Conservation (phyloP, 1,284 basidiomycete species). For the Athelia psychrophila region DNA sequence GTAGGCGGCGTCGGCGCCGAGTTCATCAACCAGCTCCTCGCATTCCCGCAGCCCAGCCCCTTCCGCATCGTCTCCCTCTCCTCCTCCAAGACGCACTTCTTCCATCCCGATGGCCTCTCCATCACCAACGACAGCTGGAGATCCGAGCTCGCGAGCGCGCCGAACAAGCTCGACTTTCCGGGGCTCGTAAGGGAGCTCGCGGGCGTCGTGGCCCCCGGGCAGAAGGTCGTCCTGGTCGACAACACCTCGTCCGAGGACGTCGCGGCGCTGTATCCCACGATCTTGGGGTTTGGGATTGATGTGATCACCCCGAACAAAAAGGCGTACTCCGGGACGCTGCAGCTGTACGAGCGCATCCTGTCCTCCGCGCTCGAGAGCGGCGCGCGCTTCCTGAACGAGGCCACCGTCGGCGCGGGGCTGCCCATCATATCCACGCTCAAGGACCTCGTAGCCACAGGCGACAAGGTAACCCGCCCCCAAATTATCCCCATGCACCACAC, state of each 20-base stretch:
- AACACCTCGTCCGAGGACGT: conserved; percentile 90
- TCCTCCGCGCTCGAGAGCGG: conserved; percentile 52
- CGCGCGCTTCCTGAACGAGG: conserved; percentile 82
- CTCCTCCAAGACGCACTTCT: conserved; percentile 69
- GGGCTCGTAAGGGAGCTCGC: conserved; percentile 45
- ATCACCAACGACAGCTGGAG: conserved; percentile 43
- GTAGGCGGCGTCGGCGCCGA: conserved; percentile 88
- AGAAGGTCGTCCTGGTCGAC: conserved; percentile 84
- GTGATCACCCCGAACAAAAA: conserved; percentile 99
- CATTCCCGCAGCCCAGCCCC: conserved; percentile 56
- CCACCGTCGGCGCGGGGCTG: conserved; percentile 94
- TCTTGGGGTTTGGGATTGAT: conserved; percentile 79
- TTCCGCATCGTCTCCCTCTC: conserved; percentile 78
- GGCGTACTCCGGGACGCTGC: conserved; percentile 80
- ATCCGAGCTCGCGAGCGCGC: conserved; percentile 38
- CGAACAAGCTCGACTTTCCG: conserved; percentile 41
- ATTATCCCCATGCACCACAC: no score
- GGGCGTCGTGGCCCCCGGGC: conserved; percentile 39
- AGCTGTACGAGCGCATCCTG: conserved; percentile 73
- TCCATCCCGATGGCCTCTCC: conserved; percentile 50
- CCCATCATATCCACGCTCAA: conserved; percentile 92
- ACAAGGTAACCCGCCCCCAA: no score
- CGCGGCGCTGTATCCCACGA: conserved; percentile 81
- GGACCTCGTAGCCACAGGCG: conserved; percentile 90
- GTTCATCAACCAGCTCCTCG: conserved; percentile 76